Evolutionary conservation across 306 rosid species (phyloP), one percentile per base, ranked within the genome.

Genomic region (Trichosanthes cucumerina): DNA sequence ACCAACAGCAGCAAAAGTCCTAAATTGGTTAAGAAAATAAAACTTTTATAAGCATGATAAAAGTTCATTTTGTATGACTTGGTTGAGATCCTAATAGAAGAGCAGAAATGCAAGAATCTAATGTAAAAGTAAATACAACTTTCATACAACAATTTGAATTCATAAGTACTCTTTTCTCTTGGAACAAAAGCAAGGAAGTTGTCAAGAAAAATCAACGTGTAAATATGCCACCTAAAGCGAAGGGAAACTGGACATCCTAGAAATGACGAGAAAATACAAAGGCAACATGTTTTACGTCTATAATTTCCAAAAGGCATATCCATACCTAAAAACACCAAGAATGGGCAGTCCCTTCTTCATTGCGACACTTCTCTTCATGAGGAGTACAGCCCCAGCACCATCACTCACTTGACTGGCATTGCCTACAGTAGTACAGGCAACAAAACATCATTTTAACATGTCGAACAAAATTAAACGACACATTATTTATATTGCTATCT

Each of bases 391-490:
- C 60, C 91, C 96, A 75, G 97, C 99, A 82, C 99, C 99, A 82
- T 95, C 97, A 82, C 89, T 95, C 66, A 92, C 97, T 90, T 95
- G 98, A 84, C 98, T 95, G 78, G 98, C 91, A 83, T 95, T 95
- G 82, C 98, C 98, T 95, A 46, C 21, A 49, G 60, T 47, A 72
- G 41, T 16, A 50, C 3, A 82, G 56, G 31, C 60, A 86, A 62
- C 82, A 70, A 66, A 79, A 60, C 16, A 44, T 78, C 44, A 62
- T 28, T 19, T 36, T 19, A 63, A 28, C 41, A 31, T 28, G 19
- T 28, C 50, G 38, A 59, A 78, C 41, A 60, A 59, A 60, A 24
- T 58, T 10, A 1, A 8, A 64, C 6, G 21, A 9, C 77, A 73
- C n/a, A 44, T 23, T 23, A 33, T 28, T 47, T 72, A 24, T 24